Evolutionary conservation across 2,329 filamentous ascomycete species (phyloP), one percentile per base, ranked within the genome.

Genomic region (Colletotrichum phormii): DNA sequence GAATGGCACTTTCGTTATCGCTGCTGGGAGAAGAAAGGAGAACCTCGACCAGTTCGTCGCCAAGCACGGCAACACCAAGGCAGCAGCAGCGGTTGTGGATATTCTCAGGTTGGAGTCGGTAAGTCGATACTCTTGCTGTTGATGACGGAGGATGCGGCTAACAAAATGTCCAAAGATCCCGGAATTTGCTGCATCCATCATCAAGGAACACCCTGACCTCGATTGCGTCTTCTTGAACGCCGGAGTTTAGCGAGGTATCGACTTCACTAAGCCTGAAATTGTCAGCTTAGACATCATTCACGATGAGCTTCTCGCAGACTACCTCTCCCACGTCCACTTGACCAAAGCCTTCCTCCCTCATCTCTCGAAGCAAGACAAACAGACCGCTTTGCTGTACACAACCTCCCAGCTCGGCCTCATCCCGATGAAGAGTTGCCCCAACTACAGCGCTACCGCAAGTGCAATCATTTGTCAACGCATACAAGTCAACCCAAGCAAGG

Each of bases 221-320:
- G 89, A 91, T 79, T 86, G 85, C 75, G 78, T 92, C 42, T 80
- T 92, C 65, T 80, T 91, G 60, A 91, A 90, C 77, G 86, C 89
- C 0, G 89, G 89, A 6, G 82, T 89, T 22, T 89, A 91, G 77
- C 80, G 82, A 26, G 77, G 76, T 0, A 79, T 87, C 66, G 79
- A 88, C 76, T 85, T 89, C 75, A 59, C 75, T 2, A 66, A 62
- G 26, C 77, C 77, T 4, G 77, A 79, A 46, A 58, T 64, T 3
- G 72, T 84, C 31, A 76, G 80, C 6, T 67, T 84, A 49, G 77
- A 51, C n/a, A 74, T 74, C 5, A 77, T 82, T 55, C 75, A 78
- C 12, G 60, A 75, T 0, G 77, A 80, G 65, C 57, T 80, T 3
- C 76, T 74, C n/a, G 78, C 76, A 18, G 80, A 80, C 54, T 79